phyloP scores from a whole-genome alignment of 2,329 filamentous ascomycete genomes.

The Trichoderma simmonsii region DNA sequence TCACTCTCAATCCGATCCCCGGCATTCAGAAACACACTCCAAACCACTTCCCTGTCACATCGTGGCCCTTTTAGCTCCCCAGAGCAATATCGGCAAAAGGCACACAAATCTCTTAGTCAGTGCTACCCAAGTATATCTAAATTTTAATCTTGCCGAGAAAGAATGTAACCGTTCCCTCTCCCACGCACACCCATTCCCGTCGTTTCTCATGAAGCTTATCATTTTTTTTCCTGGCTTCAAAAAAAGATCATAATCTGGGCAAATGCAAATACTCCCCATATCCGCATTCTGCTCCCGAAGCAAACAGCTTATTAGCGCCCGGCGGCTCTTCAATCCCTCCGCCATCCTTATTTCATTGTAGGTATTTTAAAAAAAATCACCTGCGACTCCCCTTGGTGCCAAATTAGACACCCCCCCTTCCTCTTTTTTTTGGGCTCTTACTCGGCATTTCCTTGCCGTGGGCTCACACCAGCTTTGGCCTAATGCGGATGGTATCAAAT shows the following conservation, averaged over 20 bases:
- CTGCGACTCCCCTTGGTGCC: background rate
- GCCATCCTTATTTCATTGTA: background rate
- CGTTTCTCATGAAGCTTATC: background rate
- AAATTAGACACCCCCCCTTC: background rate
- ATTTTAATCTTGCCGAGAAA: background rate
- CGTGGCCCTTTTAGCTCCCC: background rate
- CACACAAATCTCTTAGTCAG: background rate
- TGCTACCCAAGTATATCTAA: background rate
- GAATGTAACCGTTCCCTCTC: background rate
- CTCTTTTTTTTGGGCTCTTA: background rate
- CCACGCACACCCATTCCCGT: background rate
- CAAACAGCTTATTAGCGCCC: background rate
- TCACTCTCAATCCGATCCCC: background rate
- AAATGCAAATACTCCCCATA: background rate
- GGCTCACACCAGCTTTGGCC: background rate
- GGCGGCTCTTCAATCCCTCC: background rate
- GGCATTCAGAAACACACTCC: background rate
- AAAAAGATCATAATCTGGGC: background rate
- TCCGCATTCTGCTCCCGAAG: background rate
- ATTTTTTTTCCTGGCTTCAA: background rate
- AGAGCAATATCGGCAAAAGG: background rate
- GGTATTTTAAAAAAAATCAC: background rate
- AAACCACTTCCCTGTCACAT: background rate
- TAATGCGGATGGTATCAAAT: constrained; percentile 12
- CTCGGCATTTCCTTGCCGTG: constrained; percentile 15